A percentile compares a stretch with the other conserved stretches of the same genome.
Conservation (phyloP, 202 grass and related monocot species). For the Panicum hallii region DNA sequence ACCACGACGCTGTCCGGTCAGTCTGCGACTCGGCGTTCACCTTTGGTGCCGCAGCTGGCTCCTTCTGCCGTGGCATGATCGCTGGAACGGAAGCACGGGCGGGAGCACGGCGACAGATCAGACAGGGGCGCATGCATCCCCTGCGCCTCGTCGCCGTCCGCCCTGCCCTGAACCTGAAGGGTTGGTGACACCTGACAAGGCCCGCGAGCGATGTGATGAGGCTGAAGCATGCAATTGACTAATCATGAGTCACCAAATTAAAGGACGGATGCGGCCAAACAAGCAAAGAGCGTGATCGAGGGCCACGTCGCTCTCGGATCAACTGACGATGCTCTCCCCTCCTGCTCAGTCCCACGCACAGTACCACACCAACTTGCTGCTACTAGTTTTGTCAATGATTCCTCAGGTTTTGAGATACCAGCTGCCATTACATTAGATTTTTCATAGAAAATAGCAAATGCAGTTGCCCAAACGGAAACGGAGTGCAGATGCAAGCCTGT, state of each 20-base stretch:
- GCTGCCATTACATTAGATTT: not conserved
- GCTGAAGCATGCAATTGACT: constrained; percentile 28
- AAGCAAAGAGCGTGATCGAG: constrained; percentile 24
- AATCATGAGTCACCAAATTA: constrained; percentile 28
- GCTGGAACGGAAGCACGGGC: constrained; percentile 35
- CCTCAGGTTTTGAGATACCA: not conserved
- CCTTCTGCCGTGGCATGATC: constrained; percentile 26
- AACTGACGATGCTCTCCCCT: not conserved
- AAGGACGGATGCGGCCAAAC: not conserved
- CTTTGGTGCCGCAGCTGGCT: not conserved
- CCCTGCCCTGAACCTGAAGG: not conserved
- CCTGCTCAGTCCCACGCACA: not conserved
- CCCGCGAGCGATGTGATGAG: constrained; percentile 10
- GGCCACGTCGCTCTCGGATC: constrained; percentile 32
- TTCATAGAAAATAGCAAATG: too few species aligned
- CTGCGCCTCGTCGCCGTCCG: not conserved
- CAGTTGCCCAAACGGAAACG: not conserved
- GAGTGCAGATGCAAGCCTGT: not conserved
- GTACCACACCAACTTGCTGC: not conserved
- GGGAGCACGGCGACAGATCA: not conserved
- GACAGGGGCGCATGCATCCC: not conserved
- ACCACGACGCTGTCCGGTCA: not conserved
- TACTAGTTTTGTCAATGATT: not conserved
- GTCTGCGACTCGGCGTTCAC: not conserved
- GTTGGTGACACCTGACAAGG: not conserved